phyloP scores from a whole-genome alignment of 805 yeast species.

The Sugiyamaella mastotermitis region DNA sequence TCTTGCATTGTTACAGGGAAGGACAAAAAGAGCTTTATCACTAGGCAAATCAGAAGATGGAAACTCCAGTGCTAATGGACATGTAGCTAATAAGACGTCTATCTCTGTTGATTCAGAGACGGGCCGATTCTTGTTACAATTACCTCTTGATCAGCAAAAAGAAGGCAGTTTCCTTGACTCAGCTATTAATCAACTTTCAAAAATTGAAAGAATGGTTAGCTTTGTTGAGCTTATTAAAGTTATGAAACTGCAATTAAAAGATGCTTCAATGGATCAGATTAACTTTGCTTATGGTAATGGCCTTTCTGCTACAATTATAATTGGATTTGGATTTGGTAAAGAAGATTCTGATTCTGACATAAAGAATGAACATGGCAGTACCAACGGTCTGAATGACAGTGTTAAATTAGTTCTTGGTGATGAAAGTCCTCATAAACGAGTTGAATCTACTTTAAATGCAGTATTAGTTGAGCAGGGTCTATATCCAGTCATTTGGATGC shows the following conservation, averaged over 20 bases:
- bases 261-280: slow-evolving; percentile 26
- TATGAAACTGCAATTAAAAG: slow-evolving; percentile 22
- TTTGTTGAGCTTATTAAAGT: slow-evolving; percentile 26
- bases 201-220: slow-evolving; percentile 28
- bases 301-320: slow-evolving; percentile 8
- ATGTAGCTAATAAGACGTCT: background rate
- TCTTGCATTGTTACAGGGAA: slow-evolving; percentile 18
- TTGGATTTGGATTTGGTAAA: background rate
- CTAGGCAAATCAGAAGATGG: background rate
- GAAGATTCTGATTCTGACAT: no score
- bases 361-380: no score
- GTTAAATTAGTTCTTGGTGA: slow-evolving; percentile 18
- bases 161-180: slow-evolving; percentile 10
- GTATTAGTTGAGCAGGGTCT: slow-evolving; percentile 25
- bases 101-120: slow-evolving; percentile 23
- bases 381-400: background rate
- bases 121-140: slow-evolving; percentile 17
- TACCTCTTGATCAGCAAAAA: slow-evolving; percentile 1
- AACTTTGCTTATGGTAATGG: slow-evolving; percentile 25
- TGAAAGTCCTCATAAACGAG: slow-evolving; percentile 24
- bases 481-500: slow-evolving; percentile 22
- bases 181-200: slow-evolving; percentile 17
- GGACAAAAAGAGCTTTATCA: slow-evolving; percentile 11
- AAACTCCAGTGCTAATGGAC: background rate
- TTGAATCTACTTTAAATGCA: slow-evolving; percentile 24